Percentiles rank a stretch among this genome's conserved stretches.
These are phyloP conservation scores for Lepidium aucheri DNA, from an alignment of 345 rosid species.

Conservation along the genomic window DNA sequence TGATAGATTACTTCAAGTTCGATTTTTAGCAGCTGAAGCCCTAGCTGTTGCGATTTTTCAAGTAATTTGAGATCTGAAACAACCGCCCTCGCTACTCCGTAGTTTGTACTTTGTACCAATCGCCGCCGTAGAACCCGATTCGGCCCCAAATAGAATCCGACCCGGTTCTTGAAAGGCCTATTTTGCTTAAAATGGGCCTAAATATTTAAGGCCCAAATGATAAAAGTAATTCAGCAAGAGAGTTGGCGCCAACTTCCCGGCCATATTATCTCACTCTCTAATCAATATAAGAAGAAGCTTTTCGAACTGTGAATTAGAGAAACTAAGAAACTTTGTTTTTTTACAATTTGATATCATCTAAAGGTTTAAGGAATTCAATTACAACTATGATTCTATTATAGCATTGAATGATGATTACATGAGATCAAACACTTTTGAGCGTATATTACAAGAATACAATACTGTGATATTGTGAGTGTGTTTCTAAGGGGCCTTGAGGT, in stretches of 20 bases:
- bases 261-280: no score
- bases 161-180: neutral
- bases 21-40: neutral
- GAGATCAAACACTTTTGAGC: neutral
- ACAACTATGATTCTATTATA: neutral
- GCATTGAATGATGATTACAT: neutral
- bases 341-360: neutral
- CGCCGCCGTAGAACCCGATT: slow-evolving; percentile 10
- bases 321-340: neutral
- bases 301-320: no score
- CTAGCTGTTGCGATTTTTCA: neutral
- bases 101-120: neutral
- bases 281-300: neutral
- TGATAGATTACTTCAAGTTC: neutral
- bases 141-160: neutral
- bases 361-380: neutral
- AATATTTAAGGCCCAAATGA: neutral
- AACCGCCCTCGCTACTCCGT: slow-evolving; percentile 7
- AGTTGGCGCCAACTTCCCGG: neutral
- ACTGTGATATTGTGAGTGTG: neutral
- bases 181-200: neutral
- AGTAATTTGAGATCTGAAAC: slow-evolving; percentile 8
- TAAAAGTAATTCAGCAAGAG: neutral
- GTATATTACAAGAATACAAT: neutral
- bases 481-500: slow-evolving; percentile 38